These are phyloP conservation scores for Petunia hybrid DNA, from an alignment of 305 asterid genomes.

Conservation along the genomic window DNA sequence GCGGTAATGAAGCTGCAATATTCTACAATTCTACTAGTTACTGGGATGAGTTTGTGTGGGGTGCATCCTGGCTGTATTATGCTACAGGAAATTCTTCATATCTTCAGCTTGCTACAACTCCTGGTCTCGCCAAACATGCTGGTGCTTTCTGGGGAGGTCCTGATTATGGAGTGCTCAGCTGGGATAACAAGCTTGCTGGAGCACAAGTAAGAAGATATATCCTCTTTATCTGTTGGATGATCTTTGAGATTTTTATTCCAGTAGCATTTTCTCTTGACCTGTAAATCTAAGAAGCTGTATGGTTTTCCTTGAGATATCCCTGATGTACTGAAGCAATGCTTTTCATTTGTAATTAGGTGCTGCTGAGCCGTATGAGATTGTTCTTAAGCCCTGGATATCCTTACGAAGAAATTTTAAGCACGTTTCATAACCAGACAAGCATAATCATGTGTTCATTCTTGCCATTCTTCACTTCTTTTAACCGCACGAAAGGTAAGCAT, in stretches of 20 bases:
- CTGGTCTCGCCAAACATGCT: slow-evolving; percentile 76
- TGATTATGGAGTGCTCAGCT: slow-evolving; percentile 81
- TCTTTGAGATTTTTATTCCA: neutral
- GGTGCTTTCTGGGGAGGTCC: slow-evolving; percentile 99
- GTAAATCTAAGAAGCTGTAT: neutral
- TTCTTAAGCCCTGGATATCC: slow-evolving; percentile 97
- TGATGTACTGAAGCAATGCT: slow-evolving; percentile 23
- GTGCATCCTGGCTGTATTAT: slow-evolving; percentile 87
- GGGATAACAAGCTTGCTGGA: slow-evolving; percentile 97
- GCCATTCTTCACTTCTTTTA: slow-evolving; percentile 78
- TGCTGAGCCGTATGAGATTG: slow-evolving; percentile 84
- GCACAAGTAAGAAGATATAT: slow-evolving; percentile 68
- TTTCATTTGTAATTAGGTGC: slow-evolving; percentile 56
- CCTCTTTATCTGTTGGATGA: neutral
- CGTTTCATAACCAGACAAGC: slow-evolving; percentile 93
- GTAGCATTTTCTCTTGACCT: neutral
- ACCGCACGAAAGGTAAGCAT: slow-evolving; percentile 79
- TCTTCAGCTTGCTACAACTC: slow-evolving; percentile 83
- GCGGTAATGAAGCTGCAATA: slow-evolving; percentile 66
- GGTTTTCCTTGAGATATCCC: neutral
- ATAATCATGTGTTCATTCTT: slow-evolving; percentile 90
- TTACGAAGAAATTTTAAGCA: slow-evolving; percentile 78
- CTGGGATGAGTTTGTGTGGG: slow-evolving; percentile 92
- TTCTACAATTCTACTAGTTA: slow-evolving; percentile 75
- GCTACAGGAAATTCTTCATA: slow-evolving; percentile 86